phyloP scores from a whole-genome alignment of 2,329 filamentous ascomycete species.

The Verticillium dahliae region DNA sequence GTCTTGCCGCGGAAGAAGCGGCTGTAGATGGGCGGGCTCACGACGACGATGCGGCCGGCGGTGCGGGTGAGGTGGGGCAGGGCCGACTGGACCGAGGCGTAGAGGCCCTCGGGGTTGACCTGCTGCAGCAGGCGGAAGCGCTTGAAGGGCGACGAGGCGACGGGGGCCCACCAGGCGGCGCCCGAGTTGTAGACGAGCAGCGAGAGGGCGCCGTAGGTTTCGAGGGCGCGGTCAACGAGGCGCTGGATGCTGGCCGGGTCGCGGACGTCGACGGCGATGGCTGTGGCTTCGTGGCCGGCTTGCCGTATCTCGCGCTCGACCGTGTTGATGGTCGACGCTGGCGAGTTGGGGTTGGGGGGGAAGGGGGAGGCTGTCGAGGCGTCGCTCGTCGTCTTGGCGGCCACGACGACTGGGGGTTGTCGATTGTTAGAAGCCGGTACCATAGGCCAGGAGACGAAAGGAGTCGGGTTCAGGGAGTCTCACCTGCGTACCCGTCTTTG shows the following conservation, averaged over 20 bases:
- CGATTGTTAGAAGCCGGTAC: too few relatives aligned
- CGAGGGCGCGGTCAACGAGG: constrained; percentile 52
- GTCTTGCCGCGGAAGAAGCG: constrained; percentile 83
- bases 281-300: constrained; percentile 55
- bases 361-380: constrained; percentile 50
- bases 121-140: constrained; percentile 70
- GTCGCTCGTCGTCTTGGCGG: constrained; percentile 68
- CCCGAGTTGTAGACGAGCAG: constrained; percentile 78
- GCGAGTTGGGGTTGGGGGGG: constrained; percentile 71
- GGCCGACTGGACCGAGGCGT: constrained; percentile 61
- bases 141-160: constrained; percentile 66
- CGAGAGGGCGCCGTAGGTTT: constrained; percentile 58
- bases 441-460: background rate
- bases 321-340: constrained; percentile 70
- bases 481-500: constrained; percentile 63
- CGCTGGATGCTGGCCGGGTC: constrained; percentile 52
- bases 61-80: constrained; percentile 56
- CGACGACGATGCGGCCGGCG: constrained; percentile 65
- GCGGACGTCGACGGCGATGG: constrained; percentile 66
- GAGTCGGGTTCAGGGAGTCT: background rate
- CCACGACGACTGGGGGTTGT: constrained; percentile 56
- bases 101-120: constrained; percentile 70
- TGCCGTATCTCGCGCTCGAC: constrained; percentile 68
- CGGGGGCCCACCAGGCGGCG: constrained; percentile 77
- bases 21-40: constrained; percentile 79